phyloP scores from a whole-genome alignment of 2,329 filamentous ascomycete species.

The Fusarium sulawesiense region DNA sequence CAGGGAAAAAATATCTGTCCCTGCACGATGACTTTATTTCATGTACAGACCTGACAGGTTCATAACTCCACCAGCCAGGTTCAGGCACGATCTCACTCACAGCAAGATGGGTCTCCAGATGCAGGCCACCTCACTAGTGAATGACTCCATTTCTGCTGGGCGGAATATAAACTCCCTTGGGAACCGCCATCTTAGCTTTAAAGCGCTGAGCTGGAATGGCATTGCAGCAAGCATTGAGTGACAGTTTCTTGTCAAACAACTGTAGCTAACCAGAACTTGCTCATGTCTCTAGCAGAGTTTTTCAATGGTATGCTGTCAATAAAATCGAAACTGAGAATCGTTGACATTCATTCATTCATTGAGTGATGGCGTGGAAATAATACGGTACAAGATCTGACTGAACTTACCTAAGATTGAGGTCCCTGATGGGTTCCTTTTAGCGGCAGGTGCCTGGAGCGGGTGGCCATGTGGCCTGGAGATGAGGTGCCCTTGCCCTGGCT shows the following conservation, averaged over 20 bases:
- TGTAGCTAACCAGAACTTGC: neutral
- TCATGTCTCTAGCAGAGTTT: conserved; percentile 1
- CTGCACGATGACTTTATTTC: conserved; percentile 25
- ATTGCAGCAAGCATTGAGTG: neutral
- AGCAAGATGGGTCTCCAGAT: conserved; percentile 12
- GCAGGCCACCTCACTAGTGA: conserved; percentile 6
- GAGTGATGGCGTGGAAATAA: neutral
- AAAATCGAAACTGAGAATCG: neutral
- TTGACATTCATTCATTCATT: neutral
- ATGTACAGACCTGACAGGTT: conserved; percentile 6
- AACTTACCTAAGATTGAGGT: neutral
- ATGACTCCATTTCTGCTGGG: conserved; percentile 2
- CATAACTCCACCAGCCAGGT: conserved; percentile 24
- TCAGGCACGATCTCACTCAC: conserved; percentile 23
- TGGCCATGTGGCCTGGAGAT: conserved; percentile 28
- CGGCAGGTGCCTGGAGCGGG: conserved; percentile 30
- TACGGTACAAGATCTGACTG: neutral
- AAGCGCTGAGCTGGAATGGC: neutral
- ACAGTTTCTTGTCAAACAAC: neutral
- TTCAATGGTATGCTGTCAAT: conserved; percentile 9
- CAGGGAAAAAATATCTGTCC: conserved; percentile 24
- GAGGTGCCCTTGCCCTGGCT: conserved; percentile 22
- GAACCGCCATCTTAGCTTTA: neutral
- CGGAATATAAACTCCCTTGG: neutral
- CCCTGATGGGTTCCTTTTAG: conserved; percentile 15